Base-by-base conservation (phyloP, 2,329 filamentous ascomycete genomes). In the Xylaria sp. region DNA sequence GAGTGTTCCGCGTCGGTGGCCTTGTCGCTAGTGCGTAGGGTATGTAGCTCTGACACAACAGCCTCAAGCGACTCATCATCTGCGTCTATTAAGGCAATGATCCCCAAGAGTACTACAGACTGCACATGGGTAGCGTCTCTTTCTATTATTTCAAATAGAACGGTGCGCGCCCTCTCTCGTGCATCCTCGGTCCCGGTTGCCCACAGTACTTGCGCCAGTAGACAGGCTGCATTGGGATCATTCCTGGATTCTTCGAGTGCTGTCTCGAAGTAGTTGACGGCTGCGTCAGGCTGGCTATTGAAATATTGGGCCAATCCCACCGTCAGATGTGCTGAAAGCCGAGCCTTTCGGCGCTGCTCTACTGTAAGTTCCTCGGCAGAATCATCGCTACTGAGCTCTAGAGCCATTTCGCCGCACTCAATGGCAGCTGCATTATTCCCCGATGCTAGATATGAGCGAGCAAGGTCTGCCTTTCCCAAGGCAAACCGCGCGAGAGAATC, bases 161-260 rank as follows among this genome's bases (percentile, higher is more conserved):
- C 88, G 62, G 92, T 90, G 3, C 94, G 88, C 18, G 95, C 94
- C 70, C 92, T 89, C 59, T 91, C 89, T 56, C 91, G 89, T 65
- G 94, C 92, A 0, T 90, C 86, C 7, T 91, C 88, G 0, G 90
- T 89, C 9, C 93, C 94, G 72, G 93, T 94, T 0, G 94, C 94
- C 95, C 96, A 99, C 0, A 98, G 86, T 0, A 98, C 92, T 80
- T 98, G 94, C 0, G 94, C 92, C 13, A 98, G 85, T 13, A 98
- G 85, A 76, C 94, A 98, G 0, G 94, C 90, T 0, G 95, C 91
- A 76, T 98, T 94, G 0, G 94, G 92, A 70, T 94, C 90, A 46
- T 88, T 88, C 37, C 88, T 83, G 0, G 92, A 94, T 78, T 97
- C 94, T 65, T 90, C 86, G 8, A 98, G 84, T 0, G 94, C 94